Percentiles rank a stretch among this genome's conserved stretches.
Conservation (phyloP, 2,329 filamentous ascomycete genomes). For the Exophiala phaeomuriformis region DNA sequence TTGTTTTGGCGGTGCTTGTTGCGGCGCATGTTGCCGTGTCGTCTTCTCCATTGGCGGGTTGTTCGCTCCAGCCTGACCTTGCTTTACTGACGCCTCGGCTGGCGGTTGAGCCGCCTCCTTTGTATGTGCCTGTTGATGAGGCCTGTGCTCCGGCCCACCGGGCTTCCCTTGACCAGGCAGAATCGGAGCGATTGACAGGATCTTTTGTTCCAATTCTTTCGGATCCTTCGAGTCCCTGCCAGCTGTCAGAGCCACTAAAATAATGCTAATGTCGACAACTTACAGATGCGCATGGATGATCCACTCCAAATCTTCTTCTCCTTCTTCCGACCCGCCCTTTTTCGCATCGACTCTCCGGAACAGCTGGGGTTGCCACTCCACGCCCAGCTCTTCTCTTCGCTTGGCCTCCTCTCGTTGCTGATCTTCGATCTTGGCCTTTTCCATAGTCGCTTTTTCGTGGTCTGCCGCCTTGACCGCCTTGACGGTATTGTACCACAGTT, state of each 20-base stretch:
- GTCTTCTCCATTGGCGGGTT: not conserved
- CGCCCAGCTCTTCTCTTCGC: constrained; percentile 64
- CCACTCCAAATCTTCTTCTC: constrained; percentile 88
- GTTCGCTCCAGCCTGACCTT: no score
- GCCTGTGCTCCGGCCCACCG: constrained; percentile 37
- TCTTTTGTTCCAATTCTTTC: constrained; percentile 53
- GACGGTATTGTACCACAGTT: constrained; percentile 74
- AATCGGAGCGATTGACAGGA: constrained; percentile 78
- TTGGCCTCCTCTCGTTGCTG: constrained; percentile 83
- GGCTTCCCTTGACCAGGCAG: constrained; percentile 61
- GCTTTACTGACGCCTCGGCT: no score
- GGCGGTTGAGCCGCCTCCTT: not conserved
- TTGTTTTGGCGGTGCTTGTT: not conserved
- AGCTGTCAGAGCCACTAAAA: not conserved
- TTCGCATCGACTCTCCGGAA: constrained; percentile 70
- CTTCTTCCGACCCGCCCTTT: constrained; percentile 64
- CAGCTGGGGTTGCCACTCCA: constrained; percentile 81
- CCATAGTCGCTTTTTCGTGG: constrained; percentile 81
- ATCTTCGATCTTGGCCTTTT: constrained; percentile 95
- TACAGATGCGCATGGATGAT: constrained; percentile 84
- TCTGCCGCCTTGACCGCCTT: constrained; percentile 76
- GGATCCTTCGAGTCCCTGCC: constrained; percentile 19
- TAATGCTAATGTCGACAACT: constrained; percentile 29
- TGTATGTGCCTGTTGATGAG: not conserved
- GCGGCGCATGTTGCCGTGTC: not conserved